Base-by-base conservation (phyloP, 1,284 basidiomycete genomes). In the Melanopsichium pennsylvanicum region DNA sequence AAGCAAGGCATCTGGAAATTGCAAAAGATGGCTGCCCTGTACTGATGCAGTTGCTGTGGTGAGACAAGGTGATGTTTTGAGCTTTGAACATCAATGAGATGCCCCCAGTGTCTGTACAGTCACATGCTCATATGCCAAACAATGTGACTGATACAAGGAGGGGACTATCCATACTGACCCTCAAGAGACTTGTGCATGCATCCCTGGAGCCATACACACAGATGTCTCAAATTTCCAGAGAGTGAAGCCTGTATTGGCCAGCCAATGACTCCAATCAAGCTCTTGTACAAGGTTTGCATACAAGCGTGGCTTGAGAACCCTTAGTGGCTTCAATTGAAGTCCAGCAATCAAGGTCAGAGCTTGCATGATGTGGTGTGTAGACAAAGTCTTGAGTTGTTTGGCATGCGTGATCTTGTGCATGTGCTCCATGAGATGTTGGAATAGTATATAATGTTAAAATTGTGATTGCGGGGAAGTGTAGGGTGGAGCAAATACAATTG, bases 11-110 rank as follows among this genome's bases (percentile, higher is more conserved):
- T 11, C n/a, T 19, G 13, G 32, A 32, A 40, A 22, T 35, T 31
- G 9, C 31, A 25, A 32, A 35, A 9, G 16, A 51, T 27, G 25
- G 49, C 39, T n/a, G 21, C 49, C 19, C 39, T 33, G 27, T 42
- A 43, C n/a, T 15, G 9, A 5, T 51, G 39, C 21, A 43, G 26
- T n/a, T 16, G 32, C 19, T 27, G 25, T 6, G 49, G 49, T 1
- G 8, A 29, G 19, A 51, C 9, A 15, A 42, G 26, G 11, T n/a
- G 13, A 16, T 43, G 21, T n/a, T 19, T 15, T 6, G 31, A 10
- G 5, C 25, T 18, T 8, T 22, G 22, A 15, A 36, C 40, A 9
- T 43, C 33, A 12, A 43, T 32, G 4, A 36, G 33, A 16, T 36
- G 22, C 4, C 32, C 23, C 49, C 49, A 51, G n/a, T 15, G 9